These are phyloP conservation scores for Fusarium torreyae DNA, from an alignment of 2,329 filamentous ascomycete genomes.

Conservation along the genomic window DNA sequence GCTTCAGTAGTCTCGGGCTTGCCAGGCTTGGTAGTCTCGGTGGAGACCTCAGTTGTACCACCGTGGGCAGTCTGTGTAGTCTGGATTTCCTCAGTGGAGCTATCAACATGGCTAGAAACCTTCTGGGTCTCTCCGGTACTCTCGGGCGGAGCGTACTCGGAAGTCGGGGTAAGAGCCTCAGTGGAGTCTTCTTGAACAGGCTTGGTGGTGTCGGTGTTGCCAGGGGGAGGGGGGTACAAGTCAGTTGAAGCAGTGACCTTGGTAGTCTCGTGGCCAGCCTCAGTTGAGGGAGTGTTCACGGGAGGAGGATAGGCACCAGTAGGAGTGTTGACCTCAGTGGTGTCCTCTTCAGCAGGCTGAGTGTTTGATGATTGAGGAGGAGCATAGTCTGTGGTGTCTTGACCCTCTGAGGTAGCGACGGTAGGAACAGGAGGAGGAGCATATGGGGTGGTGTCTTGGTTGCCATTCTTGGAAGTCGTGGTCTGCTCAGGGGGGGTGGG, in stretches of 20 bases:
- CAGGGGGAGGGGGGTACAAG: conserved; percentile 26
- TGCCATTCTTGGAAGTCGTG: neutral
- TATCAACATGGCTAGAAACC: conserved; percentile 23
- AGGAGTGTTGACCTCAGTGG: neutral
- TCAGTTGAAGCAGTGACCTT: conserved; percentile 14
- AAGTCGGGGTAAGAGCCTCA: conserved; percentile 28
- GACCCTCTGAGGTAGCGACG: conserved; percentile 19
- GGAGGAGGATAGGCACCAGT: conserved; percentile 15
- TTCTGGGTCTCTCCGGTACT: conserved; percentile 28
- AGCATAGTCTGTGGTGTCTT: conserved; percentile 20
- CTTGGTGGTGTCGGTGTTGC: conserved; percentile 19
- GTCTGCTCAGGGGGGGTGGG: conserved; percentile 10
- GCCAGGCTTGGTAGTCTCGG: conserved; percentile 21
- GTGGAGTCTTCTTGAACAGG: conserved; percentile 16
- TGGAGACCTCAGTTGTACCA: conserved; percentile 13
- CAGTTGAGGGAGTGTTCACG: neutral
- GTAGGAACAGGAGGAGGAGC: conserved; percentile 21
- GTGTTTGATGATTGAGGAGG: conserved; percentile 24
- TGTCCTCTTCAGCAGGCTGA: conserved; percentile 17
- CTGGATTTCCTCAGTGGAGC: conserved; percentile 20
- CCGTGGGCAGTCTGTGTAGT: conserved; percentile 3
- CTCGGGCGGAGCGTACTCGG: conserved; percentile 16
- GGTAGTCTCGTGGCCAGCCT: conserved; percentile 10
- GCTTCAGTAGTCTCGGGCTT: conserved; percentile 1
- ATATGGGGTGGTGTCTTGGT: conserved; percentile 18